Conservation (phyloP, 495 filamentous ascomycete species). For the Penicillium subrubescens region DNA sequence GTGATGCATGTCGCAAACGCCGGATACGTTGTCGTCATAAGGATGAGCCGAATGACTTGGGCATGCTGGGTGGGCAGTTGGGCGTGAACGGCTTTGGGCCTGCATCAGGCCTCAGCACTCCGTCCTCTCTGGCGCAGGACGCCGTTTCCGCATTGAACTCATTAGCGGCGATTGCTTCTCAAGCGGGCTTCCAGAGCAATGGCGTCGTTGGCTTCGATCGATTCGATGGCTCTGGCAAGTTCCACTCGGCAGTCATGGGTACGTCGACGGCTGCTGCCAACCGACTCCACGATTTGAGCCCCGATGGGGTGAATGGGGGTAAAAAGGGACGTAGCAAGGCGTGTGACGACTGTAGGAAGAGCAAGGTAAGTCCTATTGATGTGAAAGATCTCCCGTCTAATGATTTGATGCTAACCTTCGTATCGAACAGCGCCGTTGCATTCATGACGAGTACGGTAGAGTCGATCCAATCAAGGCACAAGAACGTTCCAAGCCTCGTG, state of each 20-base stretch:
- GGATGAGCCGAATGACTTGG: slow-evolving; percentile 42
- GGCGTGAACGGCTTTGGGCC: slow-evolving; percentile 31
- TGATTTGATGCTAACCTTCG: neutral
- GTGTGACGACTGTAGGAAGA: slow-evolving; percentile 67
- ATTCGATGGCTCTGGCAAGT: slow-evolving; percentile 34
- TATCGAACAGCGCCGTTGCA: slow-evolving; percentile 61
- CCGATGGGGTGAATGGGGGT: slow-evolving; percentile 36
- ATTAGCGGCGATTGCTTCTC: slow-evolving; percentile 46
- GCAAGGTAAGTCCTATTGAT: slow-evolving; percentile 54
- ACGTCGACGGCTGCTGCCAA: slow-evolving; percentile 33
- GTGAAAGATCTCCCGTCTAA: neutral
- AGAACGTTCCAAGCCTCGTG: slow-evolving; percentile 60
- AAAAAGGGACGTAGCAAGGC: slow-evolving; percentile 64
- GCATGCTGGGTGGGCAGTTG: slow-evolving; percentile 33
- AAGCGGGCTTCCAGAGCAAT: slow-evolving; percentile 37
- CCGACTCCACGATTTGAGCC: slow-evolving; percentile 38
- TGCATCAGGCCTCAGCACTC: slow-evolving; percentile 34
- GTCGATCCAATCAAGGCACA: slow-evolving; percentile 64
- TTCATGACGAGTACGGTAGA: slow-evolving; percentile 65
- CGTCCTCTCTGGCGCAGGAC: slow-evolving; percentile 45
- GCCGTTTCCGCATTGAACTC: slow-evolving; percentile 50
- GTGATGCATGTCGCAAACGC: slow-evolving; percentile 57
- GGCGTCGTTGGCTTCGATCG: slow-evolving; percentile 27
- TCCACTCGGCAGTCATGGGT: slow-evolving; percentile 29
- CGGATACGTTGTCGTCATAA: slow-evolving; percentile 58